phyloP scores from a whole-genome alignment of 345 rosid genomes.

The Theobroma cacao region DNA sequence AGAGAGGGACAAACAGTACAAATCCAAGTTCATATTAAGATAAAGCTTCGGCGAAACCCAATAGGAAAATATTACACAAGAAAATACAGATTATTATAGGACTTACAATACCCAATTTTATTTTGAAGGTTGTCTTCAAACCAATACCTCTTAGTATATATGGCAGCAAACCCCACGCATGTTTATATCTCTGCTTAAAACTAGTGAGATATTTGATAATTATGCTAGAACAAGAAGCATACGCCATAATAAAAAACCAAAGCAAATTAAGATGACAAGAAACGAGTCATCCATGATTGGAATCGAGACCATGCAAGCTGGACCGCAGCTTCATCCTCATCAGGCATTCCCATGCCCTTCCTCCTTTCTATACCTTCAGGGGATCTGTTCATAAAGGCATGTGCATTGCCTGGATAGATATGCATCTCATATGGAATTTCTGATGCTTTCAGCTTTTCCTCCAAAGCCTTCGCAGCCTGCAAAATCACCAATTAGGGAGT shows the following conservation, averaged over 20 bases:
- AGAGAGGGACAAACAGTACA: too few relatives aligned
- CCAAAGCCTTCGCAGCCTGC: slow-evolving; percentile 85
- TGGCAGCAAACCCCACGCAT: neutral
- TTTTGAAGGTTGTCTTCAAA: neutral
- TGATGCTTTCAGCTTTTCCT: slow-evolving; percentile 75
- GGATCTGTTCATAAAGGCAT: slow-evolving; percentile 86
- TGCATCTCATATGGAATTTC: slow-evolving; percentile 79
- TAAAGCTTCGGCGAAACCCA: too few relatives aligned
- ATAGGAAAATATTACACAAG: too few relatives aligned
- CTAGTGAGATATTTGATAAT: neutral
- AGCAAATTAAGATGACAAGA: slow-evolving; percentile 34
- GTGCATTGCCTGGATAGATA: slow-evolving; percentile 67
- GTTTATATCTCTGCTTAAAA: neutral
- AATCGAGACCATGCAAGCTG: slow-evolving; percentile 94
- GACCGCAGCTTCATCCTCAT: slow-evolving; percentile 76
- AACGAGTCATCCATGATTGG: slow-evolving; percentile 71
- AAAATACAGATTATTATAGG: neutral
- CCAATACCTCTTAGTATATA: neutral
- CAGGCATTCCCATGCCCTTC: slow-evolving; percentile 80
- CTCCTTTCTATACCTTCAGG: slow-evolving; percentile 75
- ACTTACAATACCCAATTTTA: neutral
- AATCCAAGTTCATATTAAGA: too few relatives aligned
- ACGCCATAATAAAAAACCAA: neutral
- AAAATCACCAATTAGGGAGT: slow-evolving; percentile 6
- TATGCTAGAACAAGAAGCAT: neutral